Conservation (phyloP, 2,329 filamentous ascomycete species). For the Diaporthe humulicola region DNA sequence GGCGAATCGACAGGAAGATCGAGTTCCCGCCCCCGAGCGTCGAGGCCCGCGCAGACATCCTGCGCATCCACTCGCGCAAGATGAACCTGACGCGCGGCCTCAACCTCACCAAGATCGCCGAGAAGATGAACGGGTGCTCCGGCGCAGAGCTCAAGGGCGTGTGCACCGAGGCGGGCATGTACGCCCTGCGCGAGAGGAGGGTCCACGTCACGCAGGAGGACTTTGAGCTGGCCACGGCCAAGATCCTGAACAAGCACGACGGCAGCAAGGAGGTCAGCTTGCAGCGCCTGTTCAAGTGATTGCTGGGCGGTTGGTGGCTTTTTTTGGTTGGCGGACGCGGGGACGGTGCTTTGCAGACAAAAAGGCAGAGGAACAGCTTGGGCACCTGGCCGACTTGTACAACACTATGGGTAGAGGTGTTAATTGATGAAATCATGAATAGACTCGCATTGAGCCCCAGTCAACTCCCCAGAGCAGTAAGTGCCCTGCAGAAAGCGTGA, state of each 20-base stretch:
- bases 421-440: conserved; percentile 40
- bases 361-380: neutral
- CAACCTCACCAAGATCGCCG: conserved; percentile 97
- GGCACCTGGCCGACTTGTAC: conserved; percentile 30
- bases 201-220: conserved; percentile 99
- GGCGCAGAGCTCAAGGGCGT: conserved; percentile 98
- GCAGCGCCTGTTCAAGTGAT: conserved; percentile 40
- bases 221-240: conserved; percentile 97
- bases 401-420: conserved; percentile 33
- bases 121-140: conserved; percentile 99
- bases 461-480: neutral
- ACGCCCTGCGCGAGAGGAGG: conserved; percentile 91
- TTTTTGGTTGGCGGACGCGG: too few relatives aligned
- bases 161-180: conserved; percentile 99
- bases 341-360: neutral
- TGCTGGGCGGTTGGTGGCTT: neutral
- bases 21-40: conserved; percentile 98
- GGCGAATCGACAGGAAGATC: conserved; percentile 98
- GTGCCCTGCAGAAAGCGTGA: neutral
- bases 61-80: conserved; percentile 96
- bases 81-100: conserved; percentile 99
- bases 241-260: conserved; percentile 99
- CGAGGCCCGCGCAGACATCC: conserved; percentile 96
- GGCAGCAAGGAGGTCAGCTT: conserved; percentile 83
- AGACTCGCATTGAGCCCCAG: conserved; percentile 26